Conservation (phyloP, 352 stramenopile species). For the Phytophthora ramorum region DNA sequence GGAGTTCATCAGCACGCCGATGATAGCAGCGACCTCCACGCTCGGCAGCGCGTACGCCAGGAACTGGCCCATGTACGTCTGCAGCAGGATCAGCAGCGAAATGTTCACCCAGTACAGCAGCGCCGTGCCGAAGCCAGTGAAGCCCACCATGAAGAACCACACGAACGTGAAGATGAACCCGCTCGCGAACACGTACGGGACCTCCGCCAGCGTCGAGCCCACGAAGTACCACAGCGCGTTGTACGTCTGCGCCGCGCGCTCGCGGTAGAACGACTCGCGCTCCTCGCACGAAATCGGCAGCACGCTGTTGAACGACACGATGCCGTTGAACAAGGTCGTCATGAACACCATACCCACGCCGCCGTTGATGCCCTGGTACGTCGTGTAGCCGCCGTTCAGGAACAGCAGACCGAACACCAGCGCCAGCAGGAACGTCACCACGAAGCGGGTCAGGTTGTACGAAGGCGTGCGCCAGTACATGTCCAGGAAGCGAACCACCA, state of each 20-base stretch:
- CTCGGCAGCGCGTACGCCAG: slow-evolving; percentile 22
- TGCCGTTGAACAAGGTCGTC: slow-evolving; percentile 77
- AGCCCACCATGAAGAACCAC: slow-evolving; percentile 38
- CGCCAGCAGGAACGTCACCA: slow-evolving; percentile 77
- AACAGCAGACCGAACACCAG: slow-evolving; percentile 81
- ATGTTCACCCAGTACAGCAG: slow-evolving; percentile 28
- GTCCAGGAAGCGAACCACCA: slow-evolving; percentile 44
- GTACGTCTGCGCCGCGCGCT: slow-evolving; percentile 18
- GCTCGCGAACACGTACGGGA: slow-evolving; percentile 30
- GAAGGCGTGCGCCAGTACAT: slow-evolving; percentile 40
- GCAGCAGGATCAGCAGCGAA: slow-evolving; percentile 30
- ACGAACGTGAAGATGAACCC: slow-evolving; percentile 28
- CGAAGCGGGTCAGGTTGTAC: slow-evolving; percentile 80
- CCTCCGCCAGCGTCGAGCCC: slow-evolving; percentile 17
- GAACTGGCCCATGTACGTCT: slow-evolving; percentile 41
- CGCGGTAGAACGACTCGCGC: slow-evolving; percentile 21
- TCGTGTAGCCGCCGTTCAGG: slow-evolving; percentile 40
- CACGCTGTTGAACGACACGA: slow-evolving; percentile 17
- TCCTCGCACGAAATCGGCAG: slow-evolving; percentile 13
- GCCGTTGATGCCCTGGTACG: slow-evolving; percentile 49
- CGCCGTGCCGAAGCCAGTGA: slow-evolving; percentile 28
- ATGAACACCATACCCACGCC: slow-evolving; percentile 86
- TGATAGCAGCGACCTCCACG: slow-evolving; percentile 29
- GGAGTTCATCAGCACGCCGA: slow-evolving; percentile 31
- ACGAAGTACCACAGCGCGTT: slow-evolving; percentile 32